Percentiles rank a stretch among this genome's conserved stretches.
These are phyloP conservation scores for Emydomyces testavorans DNA, from an alignment of 2,329 filamentous ascomycete species.

Conservation along the genomic window DNA sequence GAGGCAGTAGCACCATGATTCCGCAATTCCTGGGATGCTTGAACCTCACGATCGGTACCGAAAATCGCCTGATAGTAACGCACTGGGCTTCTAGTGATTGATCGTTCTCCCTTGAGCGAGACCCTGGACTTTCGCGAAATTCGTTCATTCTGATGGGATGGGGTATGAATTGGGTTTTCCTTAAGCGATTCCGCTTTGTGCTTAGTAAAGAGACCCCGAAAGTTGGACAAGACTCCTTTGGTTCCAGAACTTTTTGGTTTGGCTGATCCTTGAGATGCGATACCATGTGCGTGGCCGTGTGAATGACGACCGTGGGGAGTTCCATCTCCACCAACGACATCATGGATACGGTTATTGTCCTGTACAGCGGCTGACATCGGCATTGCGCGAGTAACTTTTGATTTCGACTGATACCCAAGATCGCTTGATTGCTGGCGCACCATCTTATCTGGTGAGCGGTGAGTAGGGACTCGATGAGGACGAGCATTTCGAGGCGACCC, in stretches of 20 bases:
- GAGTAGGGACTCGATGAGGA: constrained; percentile 1
- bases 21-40: neutral
- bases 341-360: neutral
- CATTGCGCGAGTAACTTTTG: constrained; percentile 1
- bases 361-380: neutral
- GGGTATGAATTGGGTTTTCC: neutral
- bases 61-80: constrained; percentile 9
- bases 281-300: neutral
- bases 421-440: constrained; percentile 3
- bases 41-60: constrained; percentile 8
- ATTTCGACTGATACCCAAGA: constrained; percentile 9
- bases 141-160: constrained; percentile 2
- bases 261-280: neutral
- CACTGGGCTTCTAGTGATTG: constrained; percentile 4
- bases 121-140: constrained; percentile 4
- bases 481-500: constrained; percentile 5
- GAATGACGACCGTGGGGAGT: neutral
- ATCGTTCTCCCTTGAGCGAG: neutral
- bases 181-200: constrained; percentile 12
- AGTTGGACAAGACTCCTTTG: constrained; percentile 16
- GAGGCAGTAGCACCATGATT: neutral
- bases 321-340: neutral
- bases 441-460: constrained; percentile 11
- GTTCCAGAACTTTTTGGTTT: constrained; percentile 9
- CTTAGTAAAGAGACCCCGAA: constrained; percentile 17